Evolutionary conservation across 371 early-diverging fungal species (phyloP).

Genomic region (Syncephalastrum contaminatum): DNA sequence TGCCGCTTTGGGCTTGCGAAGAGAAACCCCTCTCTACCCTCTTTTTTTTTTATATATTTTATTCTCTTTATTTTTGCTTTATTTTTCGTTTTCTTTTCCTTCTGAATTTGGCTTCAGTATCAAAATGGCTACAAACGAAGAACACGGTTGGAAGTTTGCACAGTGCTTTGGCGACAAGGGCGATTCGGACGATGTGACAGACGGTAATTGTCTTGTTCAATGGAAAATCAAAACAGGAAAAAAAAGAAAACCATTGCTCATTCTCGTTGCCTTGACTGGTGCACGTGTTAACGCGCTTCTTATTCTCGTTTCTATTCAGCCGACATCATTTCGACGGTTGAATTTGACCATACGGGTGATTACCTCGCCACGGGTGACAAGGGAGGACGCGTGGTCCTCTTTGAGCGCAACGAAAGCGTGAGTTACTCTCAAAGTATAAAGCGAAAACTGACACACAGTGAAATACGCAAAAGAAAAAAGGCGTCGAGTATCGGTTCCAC

Average conservation of each 20-base stretch:
- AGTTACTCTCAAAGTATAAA: constrained; percentile 20
- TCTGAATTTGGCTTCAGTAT: no score
- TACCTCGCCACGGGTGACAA: constrained; percentile 92
- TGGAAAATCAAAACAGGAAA: neutral
- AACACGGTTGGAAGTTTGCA: constrained; percentile 92
- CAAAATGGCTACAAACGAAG: constrained; percentile 23
- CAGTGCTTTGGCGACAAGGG: constrained; percentile 99
- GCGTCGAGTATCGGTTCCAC: constrained; percentile 91
- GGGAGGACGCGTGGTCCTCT: constrained; percentile 90
- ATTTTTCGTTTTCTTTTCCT: no score
- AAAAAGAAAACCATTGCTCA: neutral
- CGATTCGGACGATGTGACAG: constrained; percentile 96
- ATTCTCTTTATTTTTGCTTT: no score
- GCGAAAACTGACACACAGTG: neutral
- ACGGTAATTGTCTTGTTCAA: constrained; percentile 69
- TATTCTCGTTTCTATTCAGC: constrained; percentile 45
- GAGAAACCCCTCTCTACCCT: no score
- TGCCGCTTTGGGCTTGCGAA: no score
- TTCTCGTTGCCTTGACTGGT: neutral
- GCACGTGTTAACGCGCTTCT: neutral
- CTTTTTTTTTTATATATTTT: no score
- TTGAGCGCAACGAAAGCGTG: constrained; percentile 87
- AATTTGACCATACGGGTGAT: constrained; percentile 90
- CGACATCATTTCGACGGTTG: constrained; percentile 95
- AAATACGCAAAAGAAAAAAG: constrained; percentile 68